Evolutionary conservation across 129 eudicot genomes (phyloP), one percentile per base, ranked within the genome.

Genomic region (Chrysanthemum lavandulifolium): DNA sequence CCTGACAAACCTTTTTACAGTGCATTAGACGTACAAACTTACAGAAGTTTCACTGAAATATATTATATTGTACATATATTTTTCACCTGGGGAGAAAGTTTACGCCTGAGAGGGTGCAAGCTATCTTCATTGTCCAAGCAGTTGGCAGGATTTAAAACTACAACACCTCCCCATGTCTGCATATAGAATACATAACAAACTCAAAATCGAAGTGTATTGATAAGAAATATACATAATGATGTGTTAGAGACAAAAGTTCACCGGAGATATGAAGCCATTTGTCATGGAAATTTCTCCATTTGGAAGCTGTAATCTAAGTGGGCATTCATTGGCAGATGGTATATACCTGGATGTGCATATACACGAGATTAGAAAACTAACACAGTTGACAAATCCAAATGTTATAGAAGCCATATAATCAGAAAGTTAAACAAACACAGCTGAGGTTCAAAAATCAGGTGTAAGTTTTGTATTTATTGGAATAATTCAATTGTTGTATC

Each of bases 81-180:
- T 68, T 85, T 78, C 16, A 94, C 97, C 99, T 84, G 85, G 43
- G 79, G 71, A 56, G 96, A 79, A 62, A 94, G 71, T 69, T 70
- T 86, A 67, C 71, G 85, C 67, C 83, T 79, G 72, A 69, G 67
- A 76, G 83, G 74, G 67, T 76, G 80, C 61, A 53, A 65, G 43
- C 67, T 49, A 71, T 73, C 74, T 50, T 72, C 77, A 74, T 73
- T 77, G 69, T 72, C 83, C 61, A 77, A 61, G 79, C 96, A 94
- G 67, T 81, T 87, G 7, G 89, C 78, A 57, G 97, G 96, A 70
- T 94, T 94, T 89, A 93, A 88, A 73, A 94, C 96, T 71, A 84
- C 86, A 69, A 94, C 86, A 81, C 99, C 87, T 66, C 99, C 99
- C 99, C 99, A 94, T 93, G 92, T 90, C 99, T 94, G 86, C 61